These are phyloP conservation scores for Scheffersomyces amazonensis DNA, from an alignment of 805 yeast genomes.

Conservation along the genomic window DNA sequence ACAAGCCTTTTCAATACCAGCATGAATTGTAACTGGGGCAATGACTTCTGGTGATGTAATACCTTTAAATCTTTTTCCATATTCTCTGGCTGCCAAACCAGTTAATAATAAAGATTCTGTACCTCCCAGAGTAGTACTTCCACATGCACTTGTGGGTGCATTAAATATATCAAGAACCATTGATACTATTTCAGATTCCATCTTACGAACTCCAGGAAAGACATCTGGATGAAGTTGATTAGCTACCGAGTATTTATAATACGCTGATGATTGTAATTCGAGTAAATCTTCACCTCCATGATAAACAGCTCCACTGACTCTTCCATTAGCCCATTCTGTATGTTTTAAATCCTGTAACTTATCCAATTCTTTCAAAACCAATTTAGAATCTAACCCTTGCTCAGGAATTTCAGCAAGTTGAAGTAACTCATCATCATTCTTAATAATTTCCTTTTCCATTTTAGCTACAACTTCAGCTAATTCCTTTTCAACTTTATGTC, in stretches of 20 bases:
- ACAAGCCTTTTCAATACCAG: slow-evolving; percentile 93
- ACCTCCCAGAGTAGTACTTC: slow-evolving; percentile 91
- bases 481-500: slow-evolving; percentile 57
- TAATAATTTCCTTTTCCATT: slow-evolving; percentile 59
- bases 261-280: slow-evolving; percentile 73
- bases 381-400: slow-evolving; percentile 49
- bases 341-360: slow-evolving; percentile 52
- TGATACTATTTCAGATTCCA: slow-evolving; percentile 92
- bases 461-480: slow-evolving; percentile 43
- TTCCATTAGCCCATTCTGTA: slow-evolving; percentile 80
- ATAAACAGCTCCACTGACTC: slow-evolving; percentile 92
- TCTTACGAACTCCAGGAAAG: slow-evolving; percentile 92
- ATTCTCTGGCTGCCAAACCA: slow-evolving; percentile 83
- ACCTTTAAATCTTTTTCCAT: slow-evolving; percentile 56
- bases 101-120: slow-evolving; percentile 89
- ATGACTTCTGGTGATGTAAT: slow-evolving; percentile 76
- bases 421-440: slow-evolving; percentile 44
- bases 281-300: slow-evolving; percentile 88
- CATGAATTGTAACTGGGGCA: slow-evolving; percentile 89
- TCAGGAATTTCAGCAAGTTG: slow-evolving; percentile 56
- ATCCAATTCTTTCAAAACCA: slow-evolving; percentile 52
- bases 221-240: slow-evolving; percentile 97
- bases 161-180: slow-evolving; percentile 82
- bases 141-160: slow-evolving; percentile 62
- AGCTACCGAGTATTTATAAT: slow-evolving; percentile 74